Evolutionary conservation across 768 basidiomycete genomes (phyloP).

Genomic region (Xerocomellus amylosporus): DNA sequence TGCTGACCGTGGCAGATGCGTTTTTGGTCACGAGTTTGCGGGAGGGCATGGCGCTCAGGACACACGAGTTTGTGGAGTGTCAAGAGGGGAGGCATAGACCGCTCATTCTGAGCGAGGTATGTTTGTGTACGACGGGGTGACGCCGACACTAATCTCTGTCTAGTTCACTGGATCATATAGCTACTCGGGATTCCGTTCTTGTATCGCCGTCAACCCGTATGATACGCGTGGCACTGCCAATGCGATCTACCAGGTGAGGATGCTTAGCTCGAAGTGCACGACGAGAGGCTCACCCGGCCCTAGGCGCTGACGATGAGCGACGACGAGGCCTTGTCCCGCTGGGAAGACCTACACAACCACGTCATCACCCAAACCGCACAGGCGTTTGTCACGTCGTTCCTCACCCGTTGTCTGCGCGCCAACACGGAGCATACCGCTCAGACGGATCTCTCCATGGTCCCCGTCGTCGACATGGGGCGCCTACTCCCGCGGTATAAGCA

Average conservation of each 20-base stretch:
- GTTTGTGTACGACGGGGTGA: too few species aligned
- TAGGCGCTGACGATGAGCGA: conserved; percentile 74
- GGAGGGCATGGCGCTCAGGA: conserved; percentile 82
- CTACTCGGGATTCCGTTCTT: conserved; percentile 83
- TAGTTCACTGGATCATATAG: conserved; percentile 86
- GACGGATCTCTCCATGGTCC: conserved; percentile 33
- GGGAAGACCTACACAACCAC: conserved; percentile 85
- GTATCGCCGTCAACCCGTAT: conserved; percentile 85
- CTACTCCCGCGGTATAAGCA: conserved; percentile 68
- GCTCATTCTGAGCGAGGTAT: conserved; percentile 28
- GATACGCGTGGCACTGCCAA: conserved; percentile 79
- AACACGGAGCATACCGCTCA: conserved; percentile 59
- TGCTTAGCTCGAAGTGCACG: neutral
- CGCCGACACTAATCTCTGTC: neutral
- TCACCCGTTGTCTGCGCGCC: conserved; percentile 69
- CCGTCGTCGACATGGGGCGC: conserved; percentile 42
- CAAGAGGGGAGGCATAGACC: conserved; percentile 68
- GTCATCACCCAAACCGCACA: conserved; percentile 87
- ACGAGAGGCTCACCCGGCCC: neutral
- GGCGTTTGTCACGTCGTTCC: conserved; percentile 75
- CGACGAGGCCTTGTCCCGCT: conserved; percentile 68
- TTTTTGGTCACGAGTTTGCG: conserved; percentile 82
- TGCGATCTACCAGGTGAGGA: conserved; percentile 57
- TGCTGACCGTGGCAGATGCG: conserved; percentile 79
- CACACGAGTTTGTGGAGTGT: conserved; percentile 85